Conservation (phyloP, 768 basidiomycete species). For the Calvatia gigantea region DNA sequence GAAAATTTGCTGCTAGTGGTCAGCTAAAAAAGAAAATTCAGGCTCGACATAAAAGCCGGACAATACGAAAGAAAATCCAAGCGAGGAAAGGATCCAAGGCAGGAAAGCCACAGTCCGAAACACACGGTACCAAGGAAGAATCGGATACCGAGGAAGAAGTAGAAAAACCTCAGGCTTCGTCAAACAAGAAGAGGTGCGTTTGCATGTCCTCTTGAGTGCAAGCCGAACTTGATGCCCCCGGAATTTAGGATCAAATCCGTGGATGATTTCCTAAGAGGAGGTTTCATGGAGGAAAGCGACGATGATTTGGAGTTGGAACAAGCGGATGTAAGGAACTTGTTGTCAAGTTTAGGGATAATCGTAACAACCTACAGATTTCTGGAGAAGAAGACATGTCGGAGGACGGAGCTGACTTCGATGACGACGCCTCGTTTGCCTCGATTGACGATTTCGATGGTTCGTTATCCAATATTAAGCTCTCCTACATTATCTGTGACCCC, state of each 20-base stretch:
- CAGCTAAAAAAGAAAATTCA: constrained; percentile 86
- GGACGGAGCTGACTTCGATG: constrained; percentile 41
- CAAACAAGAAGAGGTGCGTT: constrained; percentile 4
- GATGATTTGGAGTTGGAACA: constrained; percentile 37
- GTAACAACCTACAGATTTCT: constrained; percentile 18
- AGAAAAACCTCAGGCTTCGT: constrained; percentile 6
- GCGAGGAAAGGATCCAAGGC: constrained; percentile 47
- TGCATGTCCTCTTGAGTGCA: background rate
- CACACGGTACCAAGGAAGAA: constrained; percentile 29
- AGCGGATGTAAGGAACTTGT: constrained; percentile 15
- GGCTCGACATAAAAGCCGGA: constrained; percentile 76
- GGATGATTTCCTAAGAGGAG: constrained; percentile 70
- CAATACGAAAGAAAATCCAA: constrained; percentile 68
- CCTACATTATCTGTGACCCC: background rate
- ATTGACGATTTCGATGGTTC: constrained; percentile 71
- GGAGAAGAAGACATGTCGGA: constrained; percentile 25
- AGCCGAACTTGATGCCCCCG: constrained; percentile 19
- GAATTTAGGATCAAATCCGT: constrained; percentile 57
- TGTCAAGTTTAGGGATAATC: background rate
- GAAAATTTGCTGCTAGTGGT: constrained; percentile 87
- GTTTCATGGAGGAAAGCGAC: constrained; percentile 66
- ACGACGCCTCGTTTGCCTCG: constrained; percentile 69
- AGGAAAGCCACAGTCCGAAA: constrained; percentile 23
- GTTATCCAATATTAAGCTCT: background rate
- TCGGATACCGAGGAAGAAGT: constrained; percentile 34